A percentile compares a stretch with the other conserved stretches of the same genome.
phyloP scores from a whole-genome alignment of 805 yeast genomes.

The Saturnispora kantuleensis region DNA sequence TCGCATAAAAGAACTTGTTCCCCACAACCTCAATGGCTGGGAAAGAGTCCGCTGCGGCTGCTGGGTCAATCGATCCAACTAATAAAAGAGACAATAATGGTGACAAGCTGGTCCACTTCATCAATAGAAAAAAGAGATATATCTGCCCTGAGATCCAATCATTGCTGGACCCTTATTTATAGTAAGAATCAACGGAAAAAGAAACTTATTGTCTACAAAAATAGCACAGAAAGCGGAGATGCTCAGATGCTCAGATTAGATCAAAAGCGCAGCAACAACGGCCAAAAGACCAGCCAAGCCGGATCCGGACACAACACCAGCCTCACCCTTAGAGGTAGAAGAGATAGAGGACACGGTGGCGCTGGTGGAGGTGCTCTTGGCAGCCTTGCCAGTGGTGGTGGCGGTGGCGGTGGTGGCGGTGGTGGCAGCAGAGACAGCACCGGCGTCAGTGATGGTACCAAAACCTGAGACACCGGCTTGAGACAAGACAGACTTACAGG shows the following conservation, averaged over 20 bases:
- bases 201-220: background rate
- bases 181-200: background rate
- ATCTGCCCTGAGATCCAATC: background rate
- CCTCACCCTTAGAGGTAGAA: conserved; percentile 13
- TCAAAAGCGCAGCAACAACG: conserved; percentile 16
- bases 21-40: conserved; percentile 56
- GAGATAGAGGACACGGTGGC: conserved; percentile 15
- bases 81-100: background rate
- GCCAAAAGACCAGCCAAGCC: conserved; percentile 15
- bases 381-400: conserved; percentile 5
- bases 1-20: conserved; percentile 64
- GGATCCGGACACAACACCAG: conserved; percentile 11
- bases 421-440: conserved; percentile 13
- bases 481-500: conserved; percentile 46
- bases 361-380: conserved; percentile 10
- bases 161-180: background rate
- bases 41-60: conserved; percentile 22
- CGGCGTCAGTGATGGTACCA: conserved; percentile 35
- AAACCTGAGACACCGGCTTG: conserved; percentile 67
- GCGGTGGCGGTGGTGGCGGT: conserved; percentile 8
- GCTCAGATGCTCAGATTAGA: conserved; percentile 12
- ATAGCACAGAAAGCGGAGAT: background rate
- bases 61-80: background rate
- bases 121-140: background rate
- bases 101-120: background rate